A percentile compares a stretch with the other conserved stretches of the same genome.
Conservation (phyloP, 148 eudicot genomes). For the Persicaria maculosa region DNA sequence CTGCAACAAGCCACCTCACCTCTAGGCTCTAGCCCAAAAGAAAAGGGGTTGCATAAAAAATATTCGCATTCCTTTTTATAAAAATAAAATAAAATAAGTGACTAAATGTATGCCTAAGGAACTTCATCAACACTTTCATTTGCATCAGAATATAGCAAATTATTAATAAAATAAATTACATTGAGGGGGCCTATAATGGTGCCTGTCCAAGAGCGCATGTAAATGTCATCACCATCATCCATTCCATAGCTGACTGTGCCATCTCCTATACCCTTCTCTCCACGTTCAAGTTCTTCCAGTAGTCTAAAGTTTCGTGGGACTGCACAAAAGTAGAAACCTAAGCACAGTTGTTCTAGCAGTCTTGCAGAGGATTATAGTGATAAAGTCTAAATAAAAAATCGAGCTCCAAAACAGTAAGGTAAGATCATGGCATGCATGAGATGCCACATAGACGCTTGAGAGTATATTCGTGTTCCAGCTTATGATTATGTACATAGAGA, state of each 20-base stretch:
- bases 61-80: neutral
- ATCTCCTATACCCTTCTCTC: slow-evolving; percentile 61
- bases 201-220: slow-evolving; percentile 66
- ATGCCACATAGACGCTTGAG: neutral
- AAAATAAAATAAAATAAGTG: neutral
- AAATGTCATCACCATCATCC: slow-evolving; percentile 57
- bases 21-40: neutral
- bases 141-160: neutral
- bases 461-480: neutral
- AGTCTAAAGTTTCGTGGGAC: slow-evolving; percentile 51
- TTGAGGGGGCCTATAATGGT: slow-evolving; percentile 58
- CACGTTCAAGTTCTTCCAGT: slow-evolving; percentile 53
- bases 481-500: neutral
- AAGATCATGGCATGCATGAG: neutral
- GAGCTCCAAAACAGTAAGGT: neutral
- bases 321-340: neutral
- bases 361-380: neutral
- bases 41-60: neutral
- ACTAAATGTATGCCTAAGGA: neutral
- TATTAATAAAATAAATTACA: slow-evolving; percentile 21
- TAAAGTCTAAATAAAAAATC: neutral
- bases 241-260: slow-evolving; percentile 59
- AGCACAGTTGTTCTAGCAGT: slow-evolving; percentile 4
- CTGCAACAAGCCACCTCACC: neutral
- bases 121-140: neutral